Evolutionary conservation across 768 basidiomycete species (phyloP), one percentile per base, ranked within the genome.

Genomic region (Lentinula detonsa): DNA sequence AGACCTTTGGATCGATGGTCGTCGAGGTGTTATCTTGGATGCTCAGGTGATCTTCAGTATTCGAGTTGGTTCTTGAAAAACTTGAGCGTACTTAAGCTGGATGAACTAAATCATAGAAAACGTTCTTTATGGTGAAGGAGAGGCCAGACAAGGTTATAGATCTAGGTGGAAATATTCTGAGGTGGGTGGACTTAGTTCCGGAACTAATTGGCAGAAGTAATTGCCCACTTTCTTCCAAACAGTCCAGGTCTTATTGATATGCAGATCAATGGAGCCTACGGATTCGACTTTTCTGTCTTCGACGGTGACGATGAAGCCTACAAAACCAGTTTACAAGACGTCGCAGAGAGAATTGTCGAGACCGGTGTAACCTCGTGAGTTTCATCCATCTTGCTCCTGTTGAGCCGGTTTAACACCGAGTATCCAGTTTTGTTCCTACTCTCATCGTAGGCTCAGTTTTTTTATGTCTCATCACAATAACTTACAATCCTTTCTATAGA

Each of bases 221-320:
- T 49, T 60, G 21, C 66, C 48, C 15, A 35, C 62, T 59, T 15
- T 8, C 18, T 9, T 65, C 5, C 11, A 28, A 10, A 9, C 46
- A 93, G 91, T 70, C 93, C 93, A 2, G 93, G 93, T 13, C 83
- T 88, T 67, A 81, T 95, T 54, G 94, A 95, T 73, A 84, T 89
- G 16, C 94, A 96, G 68, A 87, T 96, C 63, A 95, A 96, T 64
- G 94, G 94, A 39, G 93, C 86, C 4, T 94, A 91, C 69, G 86
- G 87, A 34, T 90, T 93, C 68, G 91, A 93, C 71, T 93, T 94
- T 67, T 93, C 91, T 11, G 83, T 93, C 16, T 91, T 88, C 65
- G 85, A 90, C 39, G 84, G 81, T 31, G 80, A 87, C 67, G 88
- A 90, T 57, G 78, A 85, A 40, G 75, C 74, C 5, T 95, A 95